Percentiles rank a stretch among this genome's conserved stretches.
Evolutionary conservation across 169 alveolate genomes (phyloP).

Genomic region (Babesia microti): DNA sequence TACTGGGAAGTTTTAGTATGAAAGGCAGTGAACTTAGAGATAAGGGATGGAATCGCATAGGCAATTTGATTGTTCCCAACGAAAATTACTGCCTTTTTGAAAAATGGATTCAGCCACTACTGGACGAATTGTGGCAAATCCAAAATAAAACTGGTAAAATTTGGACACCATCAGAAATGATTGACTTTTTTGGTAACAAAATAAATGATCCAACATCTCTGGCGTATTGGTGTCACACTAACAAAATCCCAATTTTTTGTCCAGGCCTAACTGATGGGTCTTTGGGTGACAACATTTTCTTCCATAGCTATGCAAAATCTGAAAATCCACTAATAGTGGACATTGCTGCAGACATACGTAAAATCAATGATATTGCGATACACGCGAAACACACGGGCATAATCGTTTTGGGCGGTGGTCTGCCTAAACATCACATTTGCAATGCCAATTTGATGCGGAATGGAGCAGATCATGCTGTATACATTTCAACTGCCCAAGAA

Average conservation of each 20-base stretch:
- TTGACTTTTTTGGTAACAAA: conserved; percentile 86
- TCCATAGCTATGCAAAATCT: conserved; percentile 67
- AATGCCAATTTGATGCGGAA: conserved; percentile 98
- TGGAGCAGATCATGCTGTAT: conserved; percentile 99
- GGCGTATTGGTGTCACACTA: conserved; percentile 95
- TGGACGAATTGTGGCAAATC: conserved; percentile 83
- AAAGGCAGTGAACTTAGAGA: conserved; percentile 84
- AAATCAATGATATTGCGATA: conserved; percentile 84
- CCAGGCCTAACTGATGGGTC: conserved; percentile 99
- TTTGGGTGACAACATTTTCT: conserved; percentile 89
- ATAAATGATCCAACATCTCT: conserved; percentile 88
- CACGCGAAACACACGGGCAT: conserved; percentile 87
- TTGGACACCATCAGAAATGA: conserved; percentile 80
- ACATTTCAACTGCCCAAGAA: conserved; percentile 90
- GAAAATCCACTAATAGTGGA: conserved; percentile 78
- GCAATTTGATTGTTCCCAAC: conserved; percentile 94
- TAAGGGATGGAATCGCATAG: conserved; percentile 94
- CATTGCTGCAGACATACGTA: conserved; percentile 84
- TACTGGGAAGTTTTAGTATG: conserved; percentile 75
- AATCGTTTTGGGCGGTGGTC: conserved; percentile 95
- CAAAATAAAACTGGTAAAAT: conserved; percentile 57
- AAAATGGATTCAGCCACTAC: conserved; percentile 92
- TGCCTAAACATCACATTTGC: conserved; percentile 97
- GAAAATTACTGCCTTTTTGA: conserved; percentile 91
- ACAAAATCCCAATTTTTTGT: conserved; percentile 95